These are phyloP conservation scores for Globisporangium sylvaticum DNA, from an alignment of 352 stramenopile species.

Conservation along the genomic window DNA sequence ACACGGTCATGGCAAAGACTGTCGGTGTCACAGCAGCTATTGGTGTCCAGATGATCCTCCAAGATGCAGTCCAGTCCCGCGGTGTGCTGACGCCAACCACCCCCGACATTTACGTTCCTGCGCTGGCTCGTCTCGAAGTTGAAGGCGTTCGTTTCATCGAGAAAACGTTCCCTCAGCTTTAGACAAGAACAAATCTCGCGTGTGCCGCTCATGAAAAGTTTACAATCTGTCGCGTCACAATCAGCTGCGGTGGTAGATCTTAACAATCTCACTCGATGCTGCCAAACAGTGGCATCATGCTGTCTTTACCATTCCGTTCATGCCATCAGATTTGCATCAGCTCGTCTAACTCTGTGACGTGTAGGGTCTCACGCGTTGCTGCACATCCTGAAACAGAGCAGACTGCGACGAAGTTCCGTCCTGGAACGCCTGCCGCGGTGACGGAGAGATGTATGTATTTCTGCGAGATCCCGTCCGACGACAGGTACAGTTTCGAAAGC, in stretches of 20 bases:
- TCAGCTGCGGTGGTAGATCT: not conserved
- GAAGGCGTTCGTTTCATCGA: conserved; percentile 88
- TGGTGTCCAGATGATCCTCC: conserved; percentile 91
- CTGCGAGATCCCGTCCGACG: conserved; percentile 70
- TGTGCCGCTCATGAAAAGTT: not conserved
- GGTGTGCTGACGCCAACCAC: conserved; percentile 89
- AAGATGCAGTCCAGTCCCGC: conserved; percentile 75
- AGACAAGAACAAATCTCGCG: not conserved
- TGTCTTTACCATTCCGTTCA: too few relatives aligned
- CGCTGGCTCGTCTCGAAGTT: conserved; percentile 76
- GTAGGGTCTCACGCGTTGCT: conserved; percentile 12
- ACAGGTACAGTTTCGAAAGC: conserved; percentile 60
- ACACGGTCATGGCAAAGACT: conserved; percentile 95
- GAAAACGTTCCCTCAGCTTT: conserved; percentile 52
- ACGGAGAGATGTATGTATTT: conserved; percentile 66
- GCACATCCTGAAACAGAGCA: conserved; percentile 13
- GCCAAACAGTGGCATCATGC: too few relatives aligned
- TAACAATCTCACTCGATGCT: not conserved
- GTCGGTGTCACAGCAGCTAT: conserved; percentile 93
- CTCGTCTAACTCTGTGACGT: conserved; percentile 13
- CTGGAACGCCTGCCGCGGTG: conserved; percentile 21
- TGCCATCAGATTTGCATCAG: not conserved
- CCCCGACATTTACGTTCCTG: conserved; percentile 88
- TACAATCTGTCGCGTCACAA: not conserved
- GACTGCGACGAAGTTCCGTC: conserved; percentile 7